A percentile compares a stretch with the other conserved stretches of the same genome.
Evolutionary conservation across 805 yeast species (phyloP).

Genomic region (Wickerhamiella brachini): DNA sequence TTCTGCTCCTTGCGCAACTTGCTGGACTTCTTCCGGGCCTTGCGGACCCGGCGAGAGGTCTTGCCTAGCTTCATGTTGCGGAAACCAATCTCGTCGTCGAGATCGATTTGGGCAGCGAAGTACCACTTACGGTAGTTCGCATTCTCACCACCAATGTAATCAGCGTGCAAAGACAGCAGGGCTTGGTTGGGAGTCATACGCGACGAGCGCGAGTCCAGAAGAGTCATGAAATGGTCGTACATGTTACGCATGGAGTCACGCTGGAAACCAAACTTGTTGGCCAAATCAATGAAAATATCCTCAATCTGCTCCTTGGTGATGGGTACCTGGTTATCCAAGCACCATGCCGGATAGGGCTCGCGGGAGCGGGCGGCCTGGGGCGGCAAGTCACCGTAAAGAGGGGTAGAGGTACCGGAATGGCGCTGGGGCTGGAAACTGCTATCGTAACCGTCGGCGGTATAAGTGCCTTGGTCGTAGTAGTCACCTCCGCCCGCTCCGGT

Average conservation of each 20-base stretch:
- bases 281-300: constrained; percentile 43
- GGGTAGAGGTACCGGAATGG: constrained; percentile 90
- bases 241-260: constrained; percentile 62
- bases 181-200: constrained; percentile 64
- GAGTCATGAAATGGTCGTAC: constrained; percentile 65
- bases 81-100: constrained; percentile 56
- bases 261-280: constrained; percentile 73
- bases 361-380: constrained; percentile 33
- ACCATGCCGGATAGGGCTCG: constrained; percentile 99
- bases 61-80: constrained; percentile 42
- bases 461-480: constrained; percentile 25
- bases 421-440: constrained; percentile 27
- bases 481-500: constrained; percentile 28
- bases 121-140: constrained; percentile 88
- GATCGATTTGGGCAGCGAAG: constrained; percentile 68
- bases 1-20: constrained; percentile 29
- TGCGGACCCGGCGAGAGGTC: constrained; percentile 30
- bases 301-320: constrained; percentile 52
- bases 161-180: constrained; percentile 64
- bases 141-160: constrained; percentile 82
- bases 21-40: constrained; percentile 36
- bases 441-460: constrained; percentile 22
- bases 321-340: constrained; percentile 81
- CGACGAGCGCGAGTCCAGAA: constrained; percentile 76
- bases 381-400: constrained; percentile 54